Conservation (phyloP, 2,329 filamentous ascomycete genomes). For the Rhynchosporium graminicola region DNA sequence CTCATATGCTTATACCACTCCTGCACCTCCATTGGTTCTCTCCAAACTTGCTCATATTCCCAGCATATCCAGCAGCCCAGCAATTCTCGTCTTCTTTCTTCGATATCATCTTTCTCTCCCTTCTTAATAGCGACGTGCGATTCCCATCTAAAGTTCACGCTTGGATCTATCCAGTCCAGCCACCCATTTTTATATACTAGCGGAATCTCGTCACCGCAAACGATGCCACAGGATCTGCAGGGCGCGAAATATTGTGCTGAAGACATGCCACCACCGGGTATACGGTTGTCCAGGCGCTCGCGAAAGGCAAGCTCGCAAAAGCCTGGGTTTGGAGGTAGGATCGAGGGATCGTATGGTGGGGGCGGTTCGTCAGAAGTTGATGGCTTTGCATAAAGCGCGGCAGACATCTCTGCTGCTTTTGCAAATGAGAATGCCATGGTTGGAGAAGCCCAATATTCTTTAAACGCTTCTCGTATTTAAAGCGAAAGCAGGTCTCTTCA, state of each 20-base stretch:
- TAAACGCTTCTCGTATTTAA: neutral
- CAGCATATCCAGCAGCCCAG: conserved; percentile 36
- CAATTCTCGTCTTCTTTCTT: conserved; percentile 20
- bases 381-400: neutral
- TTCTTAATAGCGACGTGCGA: conserved; percentile 28
- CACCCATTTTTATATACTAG: conserved; percentile 28
- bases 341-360: conserved; percentile 22
- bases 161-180: conserved; percentile 34
- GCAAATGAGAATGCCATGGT: conserved; percentile 15
- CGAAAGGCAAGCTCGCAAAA: conserved; percentile 33
- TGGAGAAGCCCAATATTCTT: neutral
- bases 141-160: conserved; percentile 36
- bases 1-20: conserved; percentile 35
- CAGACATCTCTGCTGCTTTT: conserved; percentile 10
- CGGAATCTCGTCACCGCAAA: conserved; percentile 28
- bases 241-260: conserved; percentile 30
- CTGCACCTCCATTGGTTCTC: conserved; percentile 26
- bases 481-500: neutral
- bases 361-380: conserved; percentile 23
- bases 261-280: conserved; percentile 32
- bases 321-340: conserved; percentile 28
- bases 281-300: conserved; percentile 30
- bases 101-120: neutral
- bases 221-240: conserved; percentile 28
- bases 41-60: conserved; percentile 32